Evolutionary conservation across 768 basidiomycete species (phyloP), one percentile per base, ranked within the genome.

Genomic region (Omphalotus guepiniiformis): DNA sequence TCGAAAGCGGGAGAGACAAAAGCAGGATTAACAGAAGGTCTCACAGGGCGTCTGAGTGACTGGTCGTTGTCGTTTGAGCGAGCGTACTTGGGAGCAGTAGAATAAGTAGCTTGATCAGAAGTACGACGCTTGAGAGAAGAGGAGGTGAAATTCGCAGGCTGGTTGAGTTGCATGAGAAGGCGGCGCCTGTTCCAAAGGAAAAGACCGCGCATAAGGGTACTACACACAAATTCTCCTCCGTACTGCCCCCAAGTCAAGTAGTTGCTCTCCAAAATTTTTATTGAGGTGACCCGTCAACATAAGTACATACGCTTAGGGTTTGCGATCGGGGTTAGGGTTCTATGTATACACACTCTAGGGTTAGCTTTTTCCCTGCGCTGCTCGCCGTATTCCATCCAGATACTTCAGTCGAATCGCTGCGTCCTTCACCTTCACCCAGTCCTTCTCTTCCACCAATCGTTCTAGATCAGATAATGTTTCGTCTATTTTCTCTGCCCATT

Each of bases 351-450:
- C 30, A n/a, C n/a, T n/a, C n/a, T n/a, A n/a, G n/a, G n/a, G n/a
- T n/a, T 19, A 30, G 26, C 29, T 30, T 44, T 32, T 26, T 38
- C 63, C 47, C 62, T 61, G n/a, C 2, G 71, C 79, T 4, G 82
- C 83, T 7, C 70, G 63, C n/a, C 72, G 64, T 21, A 91, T 80
- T 16, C 82, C 75, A 36, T 79, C 66, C 58, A 91, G 66, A 61
- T 94, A 96, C 54, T 82, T 80, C 21, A 95, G 71, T 55, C 82
- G 74, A 21, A 92, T 75, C 7, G 85, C 76, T 16, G 74, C 77
- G 8, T 57, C 55, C 60, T 82, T 87, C 0, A 79, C 84, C 1
- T 62, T 57, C 3, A 55, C 55, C 80, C 90, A 86, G 46, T 85
- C 72, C 35, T 69, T 63, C 16, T 58, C 49, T 1, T 65, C 76